Base-by-base conservation (phyloP, 306 rosid genomes). In the Quercus robur region DNA sequence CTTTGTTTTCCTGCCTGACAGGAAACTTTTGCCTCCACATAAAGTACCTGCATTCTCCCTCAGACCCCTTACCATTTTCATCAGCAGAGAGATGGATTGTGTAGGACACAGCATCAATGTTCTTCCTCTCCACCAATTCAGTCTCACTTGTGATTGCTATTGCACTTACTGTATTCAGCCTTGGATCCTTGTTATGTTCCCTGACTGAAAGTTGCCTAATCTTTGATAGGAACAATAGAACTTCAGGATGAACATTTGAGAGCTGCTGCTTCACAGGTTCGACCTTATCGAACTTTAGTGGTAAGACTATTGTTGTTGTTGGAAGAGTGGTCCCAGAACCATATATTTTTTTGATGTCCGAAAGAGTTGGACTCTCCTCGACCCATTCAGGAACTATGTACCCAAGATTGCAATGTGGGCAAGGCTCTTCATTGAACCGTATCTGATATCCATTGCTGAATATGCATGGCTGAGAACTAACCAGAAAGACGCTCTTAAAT, bases 301-400 rank as follows among this genome's bases (percentile, higher is more conserved):
- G 98, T 35, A 93, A 76, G 59, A 93, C 77, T 17, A 93, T 31
- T 12, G 86, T 77, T 3, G 98, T 93, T 1, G 97, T 82, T 6
- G 97, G 97, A 26, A 90, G 83, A 6, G 84, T 44, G 49, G 70
- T 56, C 14, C 67, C 51, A 54, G 54, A 77, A 30, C 97, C 87
- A 78, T 90, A 88, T 58, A 91, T 85, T 63, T 82, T 14, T 41
- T 75, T 25, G 5, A 93, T 84, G 68, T 86, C 89, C n/a, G 66
- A 52, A 52, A 86, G 80, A 59, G 87, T 80, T 66, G 94, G 90
- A 30, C 71, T 86, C 73, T 85, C 88, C 15, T 90, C 97, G 70
- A 88, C 97, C 98, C 98, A 94, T 83, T 94, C 93, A 21, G 98
- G 98, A 68, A 94, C 98, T 70, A 94, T 84, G 73, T 85, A 92